These are phyloP conservation scores for Monilinia polystroma DNA, from an alignment of 2,329 filamentous ascomycete species.

Conservation along the genomic window DNA sequence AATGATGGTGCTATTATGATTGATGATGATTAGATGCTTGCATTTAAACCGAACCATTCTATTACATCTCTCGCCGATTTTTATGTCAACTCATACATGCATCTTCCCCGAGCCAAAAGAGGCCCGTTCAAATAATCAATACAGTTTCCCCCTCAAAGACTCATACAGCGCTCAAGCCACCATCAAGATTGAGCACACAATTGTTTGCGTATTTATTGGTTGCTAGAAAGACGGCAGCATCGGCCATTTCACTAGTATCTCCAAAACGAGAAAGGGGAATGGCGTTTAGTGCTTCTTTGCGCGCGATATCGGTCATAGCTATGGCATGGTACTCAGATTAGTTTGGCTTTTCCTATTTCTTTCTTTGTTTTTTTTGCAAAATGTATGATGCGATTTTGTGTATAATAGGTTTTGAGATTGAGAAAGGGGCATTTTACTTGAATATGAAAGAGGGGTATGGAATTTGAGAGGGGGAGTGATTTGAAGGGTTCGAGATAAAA, in stretches of 20 bases:
- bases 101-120: background rate
- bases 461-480: background rate
- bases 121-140: background rate
- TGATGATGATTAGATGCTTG: constrained; percentile 54
- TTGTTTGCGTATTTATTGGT: constrained; percentile 83
- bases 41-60: background rate
- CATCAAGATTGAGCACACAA: constrained; percentile 81
- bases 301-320: constrained; percentile 47
- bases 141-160: background rate
- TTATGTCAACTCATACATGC: background rate
- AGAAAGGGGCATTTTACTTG: constrained; percentile 19
- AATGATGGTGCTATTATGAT: constrained; percentile 66
- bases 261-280: constrained; percentile 71
- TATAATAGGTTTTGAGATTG: constrained; percentile 37
- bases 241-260: constrained; percentile 68
- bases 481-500: background rate
- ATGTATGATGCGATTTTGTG: constrained; percentile 33
- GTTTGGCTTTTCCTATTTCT: background rate
- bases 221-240: constrained; percentile 75
- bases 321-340: constrained; percentile 19
- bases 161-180: constrained; percentile 71
- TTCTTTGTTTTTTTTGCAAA: background rate
- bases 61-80: background rate
- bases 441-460: too few species aligned
- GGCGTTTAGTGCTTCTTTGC: constrained; percentile 42